Base-by-base conservation (phyloP, 2,329 filamentous ascomycete genomes). In the Amauroascus verrucosus region DNA sequence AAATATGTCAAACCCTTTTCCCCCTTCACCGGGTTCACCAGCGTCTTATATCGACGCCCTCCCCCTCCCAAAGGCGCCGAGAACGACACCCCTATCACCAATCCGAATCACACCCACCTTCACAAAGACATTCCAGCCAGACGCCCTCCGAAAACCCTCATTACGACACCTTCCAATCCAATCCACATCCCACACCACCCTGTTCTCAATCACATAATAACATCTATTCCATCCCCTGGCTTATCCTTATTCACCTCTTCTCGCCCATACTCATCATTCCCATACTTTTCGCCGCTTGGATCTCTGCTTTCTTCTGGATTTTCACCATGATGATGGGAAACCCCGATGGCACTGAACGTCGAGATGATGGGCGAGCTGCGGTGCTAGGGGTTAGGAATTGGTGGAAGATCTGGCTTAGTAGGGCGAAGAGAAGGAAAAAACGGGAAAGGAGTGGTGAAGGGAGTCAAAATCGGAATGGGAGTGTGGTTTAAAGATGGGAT, bases 261-360 rank as follows among this genome's bases (percentile, higher is more conserved):
- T 78, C 78, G 2, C 78, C 80, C 1, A 61, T 83, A 37, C 65
- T 82, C 47, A 78, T 78, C 51, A 65, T 81, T 9, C 77, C 75
- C 35, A 70, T 82, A 45, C 73, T 79, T 18, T 64, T 81, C 13
- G 75, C 76, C 1, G 73, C 76, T 5, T 83, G 80, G 80, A 75
- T 77, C 0, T 73, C 79, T 0, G 80, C 78, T 1, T 76, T 72
- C 18, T 84, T 83, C 67, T 83, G 80, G 81, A 67, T 81, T 49
- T 81, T 80, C 61, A 73, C 78, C 22, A 75, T 75, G 60, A 77
- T 83, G 9, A 68, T 84, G 47, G 81, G 81, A 3, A 81, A 83
- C 64, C 81, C 81, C 28, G 79, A 80, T 52, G 77, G 77, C 38
- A 76, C 75, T 28, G 77, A 79, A 60, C 75, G 77, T 24, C 75